Conservation (phyloP, 2,329 filamentous ascomycete genomes). For the Fusarium gaditjirri region DNA sequence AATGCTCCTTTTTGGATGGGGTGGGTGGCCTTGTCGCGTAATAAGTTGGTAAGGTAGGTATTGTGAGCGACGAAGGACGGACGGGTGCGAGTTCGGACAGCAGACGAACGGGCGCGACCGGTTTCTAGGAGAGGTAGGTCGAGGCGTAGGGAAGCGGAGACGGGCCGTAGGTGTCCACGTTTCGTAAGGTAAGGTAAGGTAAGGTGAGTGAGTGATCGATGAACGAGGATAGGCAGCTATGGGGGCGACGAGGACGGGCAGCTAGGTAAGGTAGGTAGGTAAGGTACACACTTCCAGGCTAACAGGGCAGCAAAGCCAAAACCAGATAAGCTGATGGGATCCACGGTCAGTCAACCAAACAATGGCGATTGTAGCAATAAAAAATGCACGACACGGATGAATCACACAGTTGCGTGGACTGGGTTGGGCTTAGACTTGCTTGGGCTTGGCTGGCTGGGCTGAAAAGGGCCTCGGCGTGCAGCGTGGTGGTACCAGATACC, state of each 20-base stretch:
- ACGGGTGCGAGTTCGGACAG: conserved; percentile 39
- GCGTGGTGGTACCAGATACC: conserved; percentile 30
- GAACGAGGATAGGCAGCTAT: conserved; percentile 38
- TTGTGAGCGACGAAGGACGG: conserved; percentile 40
- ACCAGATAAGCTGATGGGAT: conserved; percentile 43
- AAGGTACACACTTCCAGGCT: not conserved
- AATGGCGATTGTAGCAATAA: conserved; percentile 48
- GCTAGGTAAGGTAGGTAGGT: not conserved
- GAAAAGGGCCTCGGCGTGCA: conserved; percentile 30
- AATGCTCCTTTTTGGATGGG: conserved; percentile 38
- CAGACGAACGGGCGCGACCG: conserved; percentile 33
- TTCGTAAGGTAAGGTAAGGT: conserved; percentile 15
- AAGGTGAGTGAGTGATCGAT: conserved; percentile 12
- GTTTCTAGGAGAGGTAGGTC: conserved; percentile 39
- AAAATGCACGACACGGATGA: conserved; percentile 37
- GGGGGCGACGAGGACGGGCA: conserved; percentile 31
- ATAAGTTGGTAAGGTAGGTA: conserved; percentile 26
- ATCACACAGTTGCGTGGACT: conserved; percentile 36
- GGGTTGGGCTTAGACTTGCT: conserved; percentile 21
- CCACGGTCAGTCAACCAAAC: conserved; percentile 45
- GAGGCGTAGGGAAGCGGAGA: conserved; percentile 42
- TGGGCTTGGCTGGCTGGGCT: conserved; percentile 27
- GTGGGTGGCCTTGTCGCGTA: conserved; percentile 45
- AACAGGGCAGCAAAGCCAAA: conserved; percentile 27
- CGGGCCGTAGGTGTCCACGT: conserved; percentile 43